phyloP scores from a whole-genome alignment of 163 green algal species.

The Scenedesmus sp. region DNA sequence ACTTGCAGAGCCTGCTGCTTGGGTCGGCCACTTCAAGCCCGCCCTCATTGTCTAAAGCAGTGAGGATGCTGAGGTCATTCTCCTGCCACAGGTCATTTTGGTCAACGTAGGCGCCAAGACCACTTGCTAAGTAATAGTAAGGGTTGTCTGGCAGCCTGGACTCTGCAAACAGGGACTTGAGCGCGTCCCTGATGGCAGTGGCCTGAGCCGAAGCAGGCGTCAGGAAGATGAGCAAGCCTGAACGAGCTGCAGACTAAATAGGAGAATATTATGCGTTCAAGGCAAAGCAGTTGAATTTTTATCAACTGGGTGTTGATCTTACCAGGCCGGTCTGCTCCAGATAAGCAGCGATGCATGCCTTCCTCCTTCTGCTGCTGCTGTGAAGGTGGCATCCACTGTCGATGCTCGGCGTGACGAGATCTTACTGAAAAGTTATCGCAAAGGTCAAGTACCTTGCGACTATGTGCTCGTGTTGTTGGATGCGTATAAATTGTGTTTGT shows the following conservation, averaged over 20 bases:
- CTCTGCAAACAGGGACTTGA: slow-evolving; percentile 67
- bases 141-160: slow-evolving; percentile 63
- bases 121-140: slow-evolving; percentile 64
- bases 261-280: not conserved
- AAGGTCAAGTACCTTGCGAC: too few relatives aligned
- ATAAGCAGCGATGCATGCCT: slow-evolving; percentile 8
- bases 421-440: not conserved
- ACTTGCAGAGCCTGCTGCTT: slow-evolving; percentile 59
- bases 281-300: not conserved
- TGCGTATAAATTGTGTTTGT: not conserved
- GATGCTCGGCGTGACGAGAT: not conserved
- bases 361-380: slow-evolving; percentile 14
- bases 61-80: slow-evolving; percentile 46
- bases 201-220: slow-evolving; percentile 21
- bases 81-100: slow-evolving; percentile 38
- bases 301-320: not conserved
- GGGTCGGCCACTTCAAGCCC: slow-evolving; percentile 55
- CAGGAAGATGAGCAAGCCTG: not conserved
- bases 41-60: slow-evolving; percentile 59
- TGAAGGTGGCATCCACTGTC: not conserved
- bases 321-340: not conserved
- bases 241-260: not conserved
- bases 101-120: slow-evolving; percentile 61
- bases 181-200: slow-evolving; percentile 47
- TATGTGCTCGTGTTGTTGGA: not conserved